Percentiles rank a stretch among this genome's conserved stretches.
These are phyloP conservation scores for Calamus simplicifolius DNA, from an alignment of 176 grass and related monocot species.

Conservation along the genomic window DNA sequence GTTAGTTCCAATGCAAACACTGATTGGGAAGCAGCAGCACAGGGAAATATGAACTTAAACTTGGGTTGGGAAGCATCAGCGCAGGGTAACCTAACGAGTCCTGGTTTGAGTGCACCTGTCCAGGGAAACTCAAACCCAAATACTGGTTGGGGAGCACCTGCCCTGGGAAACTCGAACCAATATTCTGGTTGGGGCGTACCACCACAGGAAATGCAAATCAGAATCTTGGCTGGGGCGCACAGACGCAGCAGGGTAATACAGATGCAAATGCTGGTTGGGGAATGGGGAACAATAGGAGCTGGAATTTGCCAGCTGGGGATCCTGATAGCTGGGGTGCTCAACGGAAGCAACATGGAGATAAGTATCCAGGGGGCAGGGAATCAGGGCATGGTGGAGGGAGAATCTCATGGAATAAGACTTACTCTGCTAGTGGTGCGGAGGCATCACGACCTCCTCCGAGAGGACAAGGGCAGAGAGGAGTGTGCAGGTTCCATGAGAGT, in stretches of 20 bases:
- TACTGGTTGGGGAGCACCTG: slow-evolving; percentile 27
- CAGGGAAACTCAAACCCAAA: slow-evolving; percentile 21
- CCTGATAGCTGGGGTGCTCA: slow-evolving; percentile 31
- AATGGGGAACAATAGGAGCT: slow-evolving; percentile 33
- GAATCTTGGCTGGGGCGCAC: slow-evolving; percentile 4
- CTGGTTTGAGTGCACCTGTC: neutral
- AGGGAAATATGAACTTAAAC: slow-evolving; percentile 8
- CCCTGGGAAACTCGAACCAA: neutral
- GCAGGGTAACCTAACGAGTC: slow-evolving; percentile 6
- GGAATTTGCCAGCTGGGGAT: slow-evolving; percentile 34
- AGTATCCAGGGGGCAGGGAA: slow-evolving; percentile 20
- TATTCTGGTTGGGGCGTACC: slow-evolving; percentile 13
- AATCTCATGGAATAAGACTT: slow-evolving; percentile 29
- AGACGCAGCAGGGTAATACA: slow-evolving; percentile 31
- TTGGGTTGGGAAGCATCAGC: slow-evolving; percentile 27
- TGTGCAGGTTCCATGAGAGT: slow-evolving; percentile 79
- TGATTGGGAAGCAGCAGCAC: neutral
- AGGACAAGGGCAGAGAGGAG: slow-evolving; percentile 40
- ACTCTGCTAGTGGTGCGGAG: slow-evolving; percentile 36
- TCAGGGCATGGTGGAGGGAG: slow-evolving; percentile 24
- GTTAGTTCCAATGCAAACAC: neutral
- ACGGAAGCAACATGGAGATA: slow-evolving; percentile 29
- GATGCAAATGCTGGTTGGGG: slow-evolving; percentile 38
- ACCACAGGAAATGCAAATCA: neutral
- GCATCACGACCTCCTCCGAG: slow-evolving; percentile 40